Percentiles rank a stretch among this genome's conserved stretches.
phyloP scores from a whole-genome alignment of 352 stramenopile species.

The Phytophthora citrophthora region DNA sequence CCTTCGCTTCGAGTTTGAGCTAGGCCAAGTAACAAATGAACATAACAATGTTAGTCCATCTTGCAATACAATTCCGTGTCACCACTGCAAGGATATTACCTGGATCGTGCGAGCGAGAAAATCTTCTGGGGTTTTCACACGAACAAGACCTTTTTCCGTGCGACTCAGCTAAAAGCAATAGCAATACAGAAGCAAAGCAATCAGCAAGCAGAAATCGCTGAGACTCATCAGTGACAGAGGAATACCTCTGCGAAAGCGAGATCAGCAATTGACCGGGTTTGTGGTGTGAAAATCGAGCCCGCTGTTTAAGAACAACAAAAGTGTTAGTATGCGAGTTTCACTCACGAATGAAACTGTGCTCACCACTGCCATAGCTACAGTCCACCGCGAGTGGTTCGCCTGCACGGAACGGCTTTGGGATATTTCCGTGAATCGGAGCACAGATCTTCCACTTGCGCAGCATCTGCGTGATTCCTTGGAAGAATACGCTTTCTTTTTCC shows the following conservation, averaged over 20 bases:
- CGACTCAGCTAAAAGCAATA: constrained; percentile 61
- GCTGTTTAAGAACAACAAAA: constrained; percentile 40
- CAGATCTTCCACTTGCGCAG: constrained; percentile 89
- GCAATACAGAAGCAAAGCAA: constrained; percentile 1
- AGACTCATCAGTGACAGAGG: background rate
- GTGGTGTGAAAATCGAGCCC: constrained; percentile 75
- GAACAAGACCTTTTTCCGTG: constrained; percentile 81
- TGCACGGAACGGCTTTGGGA: constrained; percentile 86
- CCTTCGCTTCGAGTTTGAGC: constrained; percentile 47
- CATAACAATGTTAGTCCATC: background rate
- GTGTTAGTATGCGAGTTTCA: background rate
- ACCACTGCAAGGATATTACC: constrained; percentile 26
- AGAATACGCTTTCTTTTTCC: constrained; percentile 86
- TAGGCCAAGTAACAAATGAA: constrained; percentile 20
- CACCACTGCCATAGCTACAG: constrained; percentile 85
- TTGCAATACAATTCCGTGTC: background rate
- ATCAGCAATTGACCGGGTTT: constrained; percentile 76
- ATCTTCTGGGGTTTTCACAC: constrained; percentile 79
- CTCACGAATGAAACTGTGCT: constrained; percentile 6
- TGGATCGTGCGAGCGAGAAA: constrained; percentile 81
- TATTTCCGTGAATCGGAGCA: constrained; percentile 86
- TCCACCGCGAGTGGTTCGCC: constrained; percentile 85
- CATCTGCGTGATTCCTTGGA: constrained; percentile 79
- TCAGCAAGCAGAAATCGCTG: constrained; percentile 3
- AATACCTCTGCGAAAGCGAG: constrained; percentile 82